These are phyloP conservation scores for Astrephomene gubernaculifera DNA, from an alignment of 139 green algal genomes.

Conservation along the genomic window DNA sequence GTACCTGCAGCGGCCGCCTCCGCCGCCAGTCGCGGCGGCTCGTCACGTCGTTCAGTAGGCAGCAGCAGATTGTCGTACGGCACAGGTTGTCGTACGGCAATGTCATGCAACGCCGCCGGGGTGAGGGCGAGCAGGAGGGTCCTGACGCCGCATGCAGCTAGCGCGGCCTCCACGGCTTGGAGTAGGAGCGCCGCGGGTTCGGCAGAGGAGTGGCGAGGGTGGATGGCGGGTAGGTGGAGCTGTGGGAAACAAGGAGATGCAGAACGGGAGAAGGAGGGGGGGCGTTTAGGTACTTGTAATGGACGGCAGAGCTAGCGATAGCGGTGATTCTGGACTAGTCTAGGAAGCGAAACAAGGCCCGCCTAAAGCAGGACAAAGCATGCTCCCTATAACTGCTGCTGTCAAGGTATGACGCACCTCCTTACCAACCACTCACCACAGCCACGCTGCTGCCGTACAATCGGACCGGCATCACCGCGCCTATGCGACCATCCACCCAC, in stretches of 20 bases:
- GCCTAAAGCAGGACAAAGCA: no score
- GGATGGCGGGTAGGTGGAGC: constrained; percentile 17
- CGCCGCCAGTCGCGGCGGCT: not conserved
- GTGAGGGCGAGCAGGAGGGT: constrained; percentile 2
- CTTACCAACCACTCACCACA: not conserved
- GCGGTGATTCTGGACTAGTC: no score
- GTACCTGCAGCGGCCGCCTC: not conserved
- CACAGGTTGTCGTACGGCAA: not conserved
- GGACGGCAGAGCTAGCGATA: no score
- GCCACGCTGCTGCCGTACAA: constrained; percentile 1
- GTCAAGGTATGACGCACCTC: no score
- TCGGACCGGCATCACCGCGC: not conserved
- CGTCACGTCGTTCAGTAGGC: not conserved
- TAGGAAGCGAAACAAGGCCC: no score
- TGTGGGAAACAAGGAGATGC: no score
- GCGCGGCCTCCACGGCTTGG: not conserved
- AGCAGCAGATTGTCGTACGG: not conserved
- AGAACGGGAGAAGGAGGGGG: no score
- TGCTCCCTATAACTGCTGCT: no score
- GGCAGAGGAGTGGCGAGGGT: not conserved
- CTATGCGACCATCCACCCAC: constrained; percentile 10
- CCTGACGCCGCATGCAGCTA: not conserved
- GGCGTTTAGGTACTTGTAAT: no score
- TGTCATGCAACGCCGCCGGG: not conserved
- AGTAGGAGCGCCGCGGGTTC: not conserved